Evolutionary conservation across 495 filamentous ascomycete species (phyloP).

Genomic region (Neurospora tetraspora): DNA sequence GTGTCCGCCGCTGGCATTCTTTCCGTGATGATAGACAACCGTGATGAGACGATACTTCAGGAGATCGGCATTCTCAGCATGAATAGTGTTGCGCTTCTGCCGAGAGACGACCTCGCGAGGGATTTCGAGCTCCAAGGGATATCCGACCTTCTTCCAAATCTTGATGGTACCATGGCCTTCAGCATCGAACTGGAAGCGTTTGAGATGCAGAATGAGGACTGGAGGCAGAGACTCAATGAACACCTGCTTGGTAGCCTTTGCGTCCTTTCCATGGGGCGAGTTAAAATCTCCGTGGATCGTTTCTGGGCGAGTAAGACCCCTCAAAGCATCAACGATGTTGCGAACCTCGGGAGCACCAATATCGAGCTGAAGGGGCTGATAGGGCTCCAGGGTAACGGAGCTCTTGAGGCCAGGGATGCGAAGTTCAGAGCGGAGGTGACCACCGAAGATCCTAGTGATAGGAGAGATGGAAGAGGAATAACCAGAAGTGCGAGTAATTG

Average conservation of each 20-base stretch:
- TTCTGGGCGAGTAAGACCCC: conserved; percentile 72
- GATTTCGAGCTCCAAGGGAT: conserved; percentile 89
- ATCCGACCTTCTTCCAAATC: conserved; percentile 97
- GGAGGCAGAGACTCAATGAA: conserved; percentile 90
- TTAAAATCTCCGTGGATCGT: conserved; percentile 80
- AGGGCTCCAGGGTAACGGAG: conserved; percentile 86
- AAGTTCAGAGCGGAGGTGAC: conserved; percentile 82
- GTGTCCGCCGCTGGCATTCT: conserved; percentile 87
- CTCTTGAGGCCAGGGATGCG: conserved; percentile 77
- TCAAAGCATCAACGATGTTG: conserved; percentile 87
- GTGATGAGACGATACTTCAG: conserved; percentile 77
- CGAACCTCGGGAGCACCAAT: conserved; percentile 76
- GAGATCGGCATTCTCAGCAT: conserved; percentile 48
- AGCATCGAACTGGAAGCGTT: conserved; percentile 93
- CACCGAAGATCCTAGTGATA: conserved; percentile 89
- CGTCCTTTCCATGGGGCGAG: conserved; percentile 65
- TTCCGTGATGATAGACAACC: conserved; percentile 97
- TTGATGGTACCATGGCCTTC: conserved; percentile 81
- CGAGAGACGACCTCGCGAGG: conserved; percentile 85
- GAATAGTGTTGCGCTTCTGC: conserved; percentile 53
- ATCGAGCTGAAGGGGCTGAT: conserved; percentile 89
- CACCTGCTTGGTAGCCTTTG: conserved; percentile 80
- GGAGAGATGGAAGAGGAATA: conserved; percentile 63
- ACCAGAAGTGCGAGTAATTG: conserved; percentile 82
- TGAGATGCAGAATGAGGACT: conserved; percentile 88